Conservation (phyloP, 768 basidiomycete species). For the Mycena chlorophos region DNA sequence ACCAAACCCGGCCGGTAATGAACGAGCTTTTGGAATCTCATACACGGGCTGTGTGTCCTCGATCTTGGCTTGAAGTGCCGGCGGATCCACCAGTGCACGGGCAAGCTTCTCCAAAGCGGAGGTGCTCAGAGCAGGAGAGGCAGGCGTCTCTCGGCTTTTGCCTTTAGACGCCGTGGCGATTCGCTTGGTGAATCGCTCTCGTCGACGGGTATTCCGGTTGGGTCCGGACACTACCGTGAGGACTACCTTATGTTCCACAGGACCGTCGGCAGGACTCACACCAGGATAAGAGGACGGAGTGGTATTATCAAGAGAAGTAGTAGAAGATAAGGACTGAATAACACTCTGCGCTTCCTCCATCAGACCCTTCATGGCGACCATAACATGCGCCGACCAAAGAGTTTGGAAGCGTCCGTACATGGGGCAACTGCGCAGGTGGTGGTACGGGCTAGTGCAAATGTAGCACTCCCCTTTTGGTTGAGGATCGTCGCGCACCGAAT, state of each 20-base stretch:
- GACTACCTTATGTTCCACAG: neutral
- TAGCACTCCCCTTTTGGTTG: neutral
- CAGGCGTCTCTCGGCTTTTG: neutral
- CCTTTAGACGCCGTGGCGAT: neutral
- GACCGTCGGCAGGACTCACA: too few species aligned
- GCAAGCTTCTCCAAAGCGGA: neutral
- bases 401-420: too few species aligned
- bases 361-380: too few species aligned
- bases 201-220: neutral
- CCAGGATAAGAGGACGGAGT: too few species aligned
- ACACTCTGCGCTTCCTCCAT: too few species aligned
- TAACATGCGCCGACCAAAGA: too few species aligned
- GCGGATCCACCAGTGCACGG: neutral
- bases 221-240: neutral
- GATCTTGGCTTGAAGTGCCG: neutral
- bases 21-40: neutral
- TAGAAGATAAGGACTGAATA: too few species aligned
- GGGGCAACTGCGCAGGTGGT: too few species aligned
- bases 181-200: neutral
- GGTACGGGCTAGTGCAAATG: neutral
- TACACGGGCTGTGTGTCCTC: neutral
- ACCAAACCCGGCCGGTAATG: neutral
- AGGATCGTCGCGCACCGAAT: neutral
- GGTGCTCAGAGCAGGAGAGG: neutral
- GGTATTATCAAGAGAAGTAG: too few species aligned